Conservation (phyloP, 805 yeast genomes). For the Candida awuae region DNA sequence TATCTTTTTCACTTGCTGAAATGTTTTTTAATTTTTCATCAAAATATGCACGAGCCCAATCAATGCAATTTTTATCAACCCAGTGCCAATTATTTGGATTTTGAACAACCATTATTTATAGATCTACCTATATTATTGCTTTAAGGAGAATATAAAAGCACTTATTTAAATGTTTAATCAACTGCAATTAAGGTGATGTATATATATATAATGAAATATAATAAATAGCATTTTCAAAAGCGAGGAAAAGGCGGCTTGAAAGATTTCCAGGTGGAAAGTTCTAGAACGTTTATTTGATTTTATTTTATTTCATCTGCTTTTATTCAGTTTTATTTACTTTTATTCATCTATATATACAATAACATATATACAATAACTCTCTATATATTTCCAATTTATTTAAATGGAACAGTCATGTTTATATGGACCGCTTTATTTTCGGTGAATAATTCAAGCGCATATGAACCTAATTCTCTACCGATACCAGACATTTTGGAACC, state of each 20-base stretch:
- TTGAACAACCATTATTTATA: slow-evolving; percentile 95
- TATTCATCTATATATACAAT: too few species aligned
- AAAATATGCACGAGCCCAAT: slow-evolving; percentile 82
- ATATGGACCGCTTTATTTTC: slow-evolving; percentile 65
- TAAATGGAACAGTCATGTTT: slow-evolving; percentile 34
- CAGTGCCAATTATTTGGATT: slow-evolving; percentile 99
- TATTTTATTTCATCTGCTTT: too few species aligned
- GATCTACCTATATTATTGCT: too few species aligned
- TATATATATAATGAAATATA: too few species aligned
- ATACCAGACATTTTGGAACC: slow-evolving; percentile 62
- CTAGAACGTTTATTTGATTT: background rate
- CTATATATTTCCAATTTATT: background rate
- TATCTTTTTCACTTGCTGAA: slow-evolving; percentile 27
- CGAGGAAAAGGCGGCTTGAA: too few species aligned
- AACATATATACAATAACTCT: background rate
- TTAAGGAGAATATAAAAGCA: too few species aligned
- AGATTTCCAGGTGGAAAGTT: background rate
- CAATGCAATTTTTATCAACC: slow-evolving; percentile 96
- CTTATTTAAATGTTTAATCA: too few species aligned
- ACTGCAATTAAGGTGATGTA: too few species aligned
- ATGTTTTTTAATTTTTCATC: slow-evolving; percentile 49
- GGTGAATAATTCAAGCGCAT: slow-evolving; percentile 55
- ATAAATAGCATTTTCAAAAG: too few species aligned
- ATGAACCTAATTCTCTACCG: slow-evolving; percentile 61
- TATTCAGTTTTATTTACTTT: too few species aligned